Base-by-base conservation (phyloP, 1,284 basidiomycete genomes). In the Ceratobasidium sp. region DNA sequence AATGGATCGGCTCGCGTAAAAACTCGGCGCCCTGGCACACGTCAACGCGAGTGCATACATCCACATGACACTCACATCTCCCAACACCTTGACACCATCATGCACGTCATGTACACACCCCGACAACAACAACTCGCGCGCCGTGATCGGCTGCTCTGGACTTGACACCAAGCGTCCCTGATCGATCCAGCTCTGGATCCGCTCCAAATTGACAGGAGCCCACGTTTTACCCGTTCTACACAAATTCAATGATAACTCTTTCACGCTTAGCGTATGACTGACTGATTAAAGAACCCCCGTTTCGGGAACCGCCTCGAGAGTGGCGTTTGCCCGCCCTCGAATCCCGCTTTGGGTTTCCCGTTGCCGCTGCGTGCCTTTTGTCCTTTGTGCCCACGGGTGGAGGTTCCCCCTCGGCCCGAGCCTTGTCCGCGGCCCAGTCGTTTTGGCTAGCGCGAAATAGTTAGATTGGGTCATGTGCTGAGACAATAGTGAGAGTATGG, bases 271-370 rank as follows among this genome's bases (percentile, higher is more conserved):
- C 29, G 49, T 25, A 42, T 13, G 2, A 84, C 92, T 77, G 76
- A 96, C 95, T 88, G 86, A 80, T 98, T 98, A 71, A 89, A 85
- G 78, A 98, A 99, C 52, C 96, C 96, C 54, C 89, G 86, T 82
- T 99, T 99, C 8, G 96, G 96, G 77, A 96, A 93, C 53, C 90
- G 82, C 73, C 94, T 89, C n/a, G 89, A 90, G 69, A 99, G 86
- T 6, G 96, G 93, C 25, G 95, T 98, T 79, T 98, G 96, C 73
- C 96, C 96, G 76, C 96, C 96, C 79, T 97, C 96, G 74, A 98
- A 99, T 5, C 90, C 88, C 32, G 87, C 83, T 73, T 85, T 87
- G 29, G 94, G 87, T 75, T 87, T 92, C n/a, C 94, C 93, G 74
- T 93, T 90, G 4, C 96, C 96, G 22, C 92, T 87, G 69, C 96